Percentiles rank a stretch among this genome's conserved stretches.
phyloP scores from a whole-genome alignment of 164 flowering plant genomes.

The Vitis rotundifolia region DNA sequence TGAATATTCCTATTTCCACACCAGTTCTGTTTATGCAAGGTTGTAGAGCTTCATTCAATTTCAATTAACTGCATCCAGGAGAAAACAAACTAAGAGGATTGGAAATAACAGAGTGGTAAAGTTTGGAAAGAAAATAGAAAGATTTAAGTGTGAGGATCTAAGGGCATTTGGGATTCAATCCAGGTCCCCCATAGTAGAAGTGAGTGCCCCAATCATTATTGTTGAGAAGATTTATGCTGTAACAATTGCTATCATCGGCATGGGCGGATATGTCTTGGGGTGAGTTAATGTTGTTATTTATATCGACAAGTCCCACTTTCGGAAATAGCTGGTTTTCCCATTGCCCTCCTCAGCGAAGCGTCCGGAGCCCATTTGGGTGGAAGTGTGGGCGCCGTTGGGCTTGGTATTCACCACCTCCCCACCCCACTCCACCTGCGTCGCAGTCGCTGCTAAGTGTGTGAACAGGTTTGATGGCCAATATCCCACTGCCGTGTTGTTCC shows the following conservation, averaged over 20 bases:
- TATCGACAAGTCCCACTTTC: conserved; percentile 19
- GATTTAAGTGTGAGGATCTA: no score
- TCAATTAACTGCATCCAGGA: no score
- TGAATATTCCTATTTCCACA: no score
- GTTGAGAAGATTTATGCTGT: conserved; percentile 6
- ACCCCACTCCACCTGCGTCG: conserved; percentile 42
- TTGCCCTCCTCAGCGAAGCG: conserved; percentile 20
- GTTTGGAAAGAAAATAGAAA: no score
- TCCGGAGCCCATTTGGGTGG: conserved; percentile 27
- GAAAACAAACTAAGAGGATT: no score
- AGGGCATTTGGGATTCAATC: not conserved
- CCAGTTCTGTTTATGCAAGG: no score
- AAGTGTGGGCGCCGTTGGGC: conserved; percentile 30
- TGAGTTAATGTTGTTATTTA: conserved; percentile 3
- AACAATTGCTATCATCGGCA: conserved; percentile 14
- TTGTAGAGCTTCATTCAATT: no score
- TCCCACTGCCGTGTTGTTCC: conserved; percentile 36
- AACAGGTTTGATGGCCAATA: conserved; percentile 49
- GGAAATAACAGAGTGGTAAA: no score
- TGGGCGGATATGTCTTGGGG: not conserved
- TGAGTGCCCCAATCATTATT: conserved; percentile 14
- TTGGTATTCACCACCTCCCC: conserved; percentile 40
- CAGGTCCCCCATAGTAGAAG: conserved; percentile 25
- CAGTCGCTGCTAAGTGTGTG: conserved; percentile 28
- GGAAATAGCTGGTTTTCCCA: conserved; percentile 13